A percentile compares a stretch with the other conserved stretches of the same genome.
Evolutionary conservation across 1,284 basidiomycete genomes (phyloP).

Genomic region (Inonotus hispidus): DNA sequence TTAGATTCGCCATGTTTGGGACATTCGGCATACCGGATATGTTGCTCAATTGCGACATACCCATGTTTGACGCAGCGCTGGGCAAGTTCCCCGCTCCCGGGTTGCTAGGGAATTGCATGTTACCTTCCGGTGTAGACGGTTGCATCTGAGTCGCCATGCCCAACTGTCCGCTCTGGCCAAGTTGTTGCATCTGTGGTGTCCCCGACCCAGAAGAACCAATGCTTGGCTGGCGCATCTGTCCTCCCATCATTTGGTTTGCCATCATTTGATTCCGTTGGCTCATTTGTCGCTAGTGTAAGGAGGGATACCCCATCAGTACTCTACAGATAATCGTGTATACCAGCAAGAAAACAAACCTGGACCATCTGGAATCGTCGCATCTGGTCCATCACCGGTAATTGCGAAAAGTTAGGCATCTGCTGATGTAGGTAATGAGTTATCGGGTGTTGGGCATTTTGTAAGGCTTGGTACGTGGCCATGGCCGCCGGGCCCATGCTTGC

Average conservation of each 20-base stretch:
- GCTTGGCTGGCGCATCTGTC: constrained; percentile 14
- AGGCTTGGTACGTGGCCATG: constrained; percentile 42
- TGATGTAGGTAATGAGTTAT: constrained; percentile 50
- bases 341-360: constrained; percentile 37
- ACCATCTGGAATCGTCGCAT: constrained; percentile 50
- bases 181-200: constrained; percentile 27
- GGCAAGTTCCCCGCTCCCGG: not conserved
- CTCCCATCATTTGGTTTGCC: constrained; percentile 7
- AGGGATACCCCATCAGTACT: constrained; percentile 1
- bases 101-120: not conserved
- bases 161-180: constrained; percentile 21
- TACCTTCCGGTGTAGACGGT: not conserved
- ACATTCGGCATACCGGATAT: constrained; percentile 22
- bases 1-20: constrained; percentile 23
- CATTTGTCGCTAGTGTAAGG: constrained; percentile 12
- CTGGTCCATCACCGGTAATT: constrained; percentile 47
- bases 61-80: constrained; percentile 2
- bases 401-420: constrained; percentile 48
- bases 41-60: constrained; percentile 12
- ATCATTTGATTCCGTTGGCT: constrained; percentile 23
- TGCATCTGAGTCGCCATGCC: constrained; percentile 12
- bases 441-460: constrained; percentile 53
- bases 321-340: constrained; percentile 6
- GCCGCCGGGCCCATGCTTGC: constrained; percentile 29
- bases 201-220: constrained; percentile 6